phyloP scores from a whole-genome alignment of 345 rosid species.

The rapeseed (Brassica napus) region Da-Ae NC_063445.1:53822501-53823000 shows the following conservation, averaged over 20 bases:
- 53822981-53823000: background rate
- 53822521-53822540: background rate
- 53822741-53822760: background rate
- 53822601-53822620: constrained; percentile 53
- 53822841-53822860: constrained; percentile 59
- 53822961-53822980: background rate
- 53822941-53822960: constrained; percentile 17
- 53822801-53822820: constrained; percentile 39
- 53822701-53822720: background rate
- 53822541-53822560: background rate
- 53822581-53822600: constrained; percentile 48
- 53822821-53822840: constrained; percentile 16
- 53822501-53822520: background rate
- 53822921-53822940: constrained; percentile 42
- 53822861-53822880: constrained; percentile 75
- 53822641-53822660: constrained; percentile 44
- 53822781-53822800: background rate
- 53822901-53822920: constrained; percentile 7
- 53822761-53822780: background rate
- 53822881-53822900: constrained; percentile 53
- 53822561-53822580: constrained; percentile 47
- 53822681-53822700: constrained; percentile 37
- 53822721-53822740: background rate
- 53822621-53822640: constrained; percentile 42
- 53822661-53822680: constrained; percentile 53